Evolutionary conservation across 768 basidiomycete species (phyloP), one percentile per base, ranked within the genome.

Genomic region (Neoboletus magnificus): DNA sequence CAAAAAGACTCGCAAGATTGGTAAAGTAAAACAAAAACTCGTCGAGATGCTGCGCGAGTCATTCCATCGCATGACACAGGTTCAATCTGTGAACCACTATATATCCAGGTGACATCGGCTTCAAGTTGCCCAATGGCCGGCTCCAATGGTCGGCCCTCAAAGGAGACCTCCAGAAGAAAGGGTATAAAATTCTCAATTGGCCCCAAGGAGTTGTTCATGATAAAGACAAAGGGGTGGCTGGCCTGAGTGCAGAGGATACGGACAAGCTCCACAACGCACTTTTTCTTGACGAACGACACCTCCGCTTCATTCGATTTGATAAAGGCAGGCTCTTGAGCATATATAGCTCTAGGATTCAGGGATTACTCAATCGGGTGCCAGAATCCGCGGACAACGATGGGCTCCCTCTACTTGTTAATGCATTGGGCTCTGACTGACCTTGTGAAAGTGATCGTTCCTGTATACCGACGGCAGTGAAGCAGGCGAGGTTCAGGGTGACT

Each of bases 11-110:
- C n/a, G n/a, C n/a, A n/a, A n/a, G n/a, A n/a, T n/a, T n/a, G n/a
- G n/a, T n/a, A n/a, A n/a, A n/a, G n/a, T n/a, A n/a, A n/a, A n/a
- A n/a, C n/a, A n/a, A n/a, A n/a, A n/a, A n/a, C n/a, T n/a, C n/a
- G n/a, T 55, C 6, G 41, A 32, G 0, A 62, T 58, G 58, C 55
- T 62, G n/a, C 55, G 55, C 56, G 13, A 37, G 61, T 51, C 12
- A 2, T 43, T 11, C 20, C 15, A 6, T 29, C 29, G 5, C 15
- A 22, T 12, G 4, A 3, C 13, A 2, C 11, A 22, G n/a, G 3
- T 5, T 13, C 9, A n/a, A 13, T 23, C 12, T 4, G 7, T 23
- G 5, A 18, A 41, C 18, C 32, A 5, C n/a, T 0, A n/a, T 36
- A 13, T 2, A 35, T 51, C 4, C 35, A 61, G 57, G 54, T 1